Conservation (phyloP, 2,329 filamentous ascomycete genomes). For the Colletotrichum lini region DNA sequence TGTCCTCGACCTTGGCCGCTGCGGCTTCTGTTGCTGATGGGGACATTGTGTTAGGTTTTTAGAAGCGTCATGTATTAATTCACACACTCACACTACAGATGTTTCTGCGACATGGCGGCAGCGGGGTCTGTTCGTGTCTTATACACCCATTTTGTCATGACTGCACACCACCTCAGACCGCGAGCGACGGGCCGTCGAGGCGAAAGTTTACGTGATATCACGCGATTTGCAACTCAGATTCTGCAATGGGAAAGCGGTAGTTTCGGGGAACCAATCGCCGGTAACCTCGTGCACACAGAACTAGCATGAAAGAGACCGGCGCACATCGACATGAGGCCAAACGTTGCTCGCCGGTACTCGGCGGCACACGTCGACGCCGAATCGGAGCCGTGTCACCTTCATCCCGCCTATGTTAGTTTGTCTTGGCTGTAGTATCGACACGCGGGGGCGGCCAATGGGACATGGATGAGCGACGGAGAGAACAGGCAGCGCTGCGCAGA, state of each 20-base stretch:
- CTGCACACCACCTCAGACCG: constrained; percentile 2
- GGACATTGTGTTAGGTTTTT: constrained; percentile 20
- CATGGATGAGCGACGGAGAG: background rate
- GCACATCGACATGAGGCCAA: constrained; percentile 7
- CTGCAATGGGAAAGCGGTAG: constrained; percentile 12
- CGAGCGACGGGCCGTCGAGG: background rate
- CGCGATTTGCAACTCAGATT: constrained; percentile 29
- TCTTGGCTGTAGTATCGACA: constrained; percentile 18
- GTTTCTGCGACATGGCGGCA: too few species aligned
- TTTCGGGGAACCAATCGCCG: constrained; percentile 5
- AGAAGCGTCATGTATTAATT: background rate
- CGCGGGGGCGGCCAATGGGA: constrained; percentile 20
- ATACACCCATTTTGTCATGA: constrained; percentile 3
- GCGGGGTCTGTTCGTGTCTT: constrained; percentile 3
- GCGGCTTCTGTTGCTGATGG: constrained; percentile 39
- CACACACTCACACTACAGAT: background rate
- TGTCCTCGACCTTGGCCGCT: constrained; percentile 13
- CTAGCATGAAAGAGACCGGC: background rate
- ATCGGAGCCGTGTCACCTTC: constrained; percentile 24
- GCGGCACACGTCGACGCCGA: constrained; percentile 28
- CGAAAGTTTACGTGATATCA: constrained; percentile 25
- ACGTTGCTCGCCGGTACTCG: constrained; percentile 11
- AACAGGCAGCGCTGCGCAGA: too few species aligned
- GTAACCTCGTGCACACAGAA: background rate
- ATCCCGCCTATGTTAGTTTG: constrained; percentile 14